These are phyloP conservation scores for Nakazawaea ernobii DNA, from an alignment of 805 yeast genomes.

Conservation along the genomic window DNA sequence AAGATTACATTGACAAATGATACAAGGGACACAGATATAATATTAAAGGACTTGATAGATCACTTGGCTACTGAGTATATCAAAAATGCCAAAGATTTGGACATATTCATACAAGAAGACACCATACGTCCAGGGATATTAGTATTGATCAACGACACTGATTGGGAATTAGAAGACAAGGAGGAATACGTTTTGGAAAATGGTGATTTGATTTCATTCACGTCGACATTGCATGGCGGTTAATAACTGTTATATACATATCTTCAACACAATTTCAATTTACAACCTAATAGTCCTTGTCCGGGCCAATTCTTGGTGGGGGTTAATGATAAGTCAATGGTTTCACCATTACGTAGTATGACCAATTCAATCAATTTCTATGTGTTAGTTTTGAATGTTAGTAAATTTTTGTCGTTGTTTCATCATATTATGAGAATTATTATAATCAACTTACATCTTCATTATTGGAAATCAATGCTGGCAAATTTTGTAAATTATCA, in stretches of 20 bases:
- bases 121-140: constrained; percentile 87
- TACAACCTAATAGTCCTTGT: constrained; percentile 65
- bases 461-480: constrained; percentile 34
- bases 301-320: constrained; percentile 63
- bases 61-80: constrained; percentile 51
- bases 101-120: constrained; percentile 76
- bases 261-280: constrained; percentile 29
- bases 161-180: constrained; percentile 94
- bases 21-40: constrained; percentile 26
- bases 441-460: constrained; percentile 30
- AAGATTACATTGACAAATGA: constrained; percentile 42
- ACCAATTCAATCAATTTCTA: constrained; percentile 17
- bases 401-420: no score
- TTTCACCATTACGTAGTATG: constrained; percentile 17
- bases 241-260: constrained; percentile 29
- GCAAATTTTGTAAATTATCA: constrained; percentile 38
- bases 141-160: constrained; percentile 88
- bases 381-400: background rate
- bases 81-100: constrained; percentile 54
- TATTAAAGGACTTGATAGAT: constrained; percentile 45
- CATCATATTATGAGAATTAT: no score
- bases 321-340: constrained; percentile 23
- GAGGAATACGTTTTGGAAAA: constrained; percentile 71
- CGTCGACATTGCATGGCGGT: constrained; percentile 95
- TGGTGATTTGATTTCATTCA: constrained; percentile 78